Percentiles rank a stretch among this genome's conserved stretches.
Evolutionary conservation across 2,329 filamentous ascomycete genomes (phyloP).

Genomic region (Xylariomycetidae sp.): DNA sequence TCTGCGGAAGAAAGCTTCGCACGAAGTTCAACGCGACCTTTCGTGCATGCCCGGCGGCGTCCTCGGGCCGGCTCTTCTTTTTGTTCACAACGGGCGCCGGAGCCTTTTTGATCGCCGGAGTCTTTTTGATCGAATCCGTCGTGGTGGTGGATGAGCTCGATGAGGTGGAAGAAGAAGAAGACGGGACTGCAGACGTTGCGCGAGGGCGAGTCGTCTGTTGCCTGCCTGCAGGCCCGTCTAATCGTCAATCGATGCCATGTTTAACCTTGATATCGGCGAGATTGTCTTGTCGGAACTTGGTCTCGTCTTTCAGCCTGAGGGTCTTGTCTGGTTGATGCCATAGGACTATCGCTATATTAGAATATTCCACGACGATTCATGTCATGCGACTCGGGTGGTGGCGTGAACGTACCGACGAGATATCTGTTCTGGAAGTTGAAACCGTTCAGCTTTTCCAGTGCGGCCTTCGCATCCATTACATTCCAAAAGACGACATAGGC

Average conservation of each 20-base stretch:
- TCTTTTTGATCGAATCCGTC: constrained; percentile 19
- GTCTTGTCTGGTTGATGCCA: constrained; percentile 65
- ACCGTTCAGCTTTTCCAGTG: constrained; percentile 98
- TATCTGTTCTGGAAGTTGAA: constrained; percentile 99
- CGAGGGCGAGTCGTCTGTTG: constrained; percentile 38
- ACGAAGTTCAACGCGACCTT: constrained; percentile 25
- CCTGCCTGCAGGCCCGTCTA: constrained; percentile 62
- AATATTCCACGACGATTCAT: not conserved
- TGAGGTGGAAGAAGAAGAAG: constrained; percentile 40
- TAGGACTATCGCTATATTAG: constrained; percentile 39
- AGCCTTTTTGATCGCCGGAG: constrained; percentile 21
- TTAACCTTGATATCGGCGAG: constrained; percentile 97
- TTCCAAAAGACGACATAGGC: constrained; percentile 99
- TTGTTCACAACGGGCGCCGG: constrained; percentile 19
- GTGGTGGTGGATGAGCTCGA: constrained; percentile 21
- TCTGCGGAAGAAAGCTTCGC: constrained; percentile 26
- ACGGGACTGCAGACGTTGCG: constrained; percentile 58
- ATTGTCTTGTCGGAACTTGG: constrained; percentile 90
- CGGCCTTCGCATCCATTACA: constrained; percentile 97
- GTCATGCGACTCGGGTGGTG: constrained; percentile 4
- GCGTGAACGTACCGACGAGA: constrained; percentile 73
- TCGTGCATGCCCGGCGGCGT: constrained; percentile 25
- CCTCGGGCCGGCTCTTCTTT: constrained; percentile 25
- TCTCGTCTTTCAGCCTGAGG: constrained; percentile 83
- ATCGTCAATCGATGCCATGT: constrained; percentile 97